Base-by-base conservation (phyloP, 306 rosid genomes). In the Vigna unguiculata region DNA sequence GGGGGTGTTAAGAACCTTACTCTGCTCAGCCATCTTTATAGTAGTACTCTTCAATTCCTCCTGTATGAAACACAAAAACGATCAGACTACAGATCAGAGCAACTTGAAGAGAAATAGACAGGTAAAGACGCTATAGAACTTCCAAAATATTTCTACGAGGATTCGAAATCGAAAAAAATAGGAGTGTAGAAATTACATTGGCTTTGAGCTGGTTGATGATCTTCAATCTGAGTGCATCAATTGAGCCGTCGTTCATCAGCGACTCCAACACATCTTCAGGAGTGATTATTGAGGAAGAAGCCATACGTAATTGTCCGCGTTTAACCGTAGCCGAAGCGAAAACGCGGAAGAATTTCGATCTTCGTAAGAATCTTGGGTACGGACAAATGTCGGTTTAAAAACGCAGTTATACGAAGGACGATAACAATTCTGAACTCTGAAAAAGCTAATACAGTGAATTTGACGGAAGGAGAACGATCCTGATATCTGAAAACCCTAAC, bases 161-260 rank as follows among this genome's bases (percentile, higher is more conserved):
- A 80, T 6, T 74, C 19, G 20, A 28, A 48, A 43, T 19, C 12
- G 0, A 43, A 13, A 14, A 46, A 1, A 78, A 81, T 11, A 2
- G 28, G 34, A 32, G 17, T 15, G 32, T 9, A 32, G 77, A 43
- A 63, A 36, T 34, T 83, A 92, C 99, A 78, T 95, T 95, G 88
- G 97, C 96, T 85, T 95, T 95, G 81, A 95, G 99, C 88, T 90
- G 97, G 72, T 90, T 95, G 85, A 92, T 95, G 91, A 92, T 95
- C 97, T 92, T 95, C 87, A 95, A 84, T 69, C 97, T 75, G 71
- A 95, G 97, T 57, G 95, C 69, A 78, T 95, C 99, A 5, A 95
- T 95, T 62, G 97, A 90, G 43, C 99, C 97, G 71, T 95, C 97
- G 78, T 95, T 95, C 98, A 95, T 95, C 41, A 89, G 73, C 65